Percentiles rank a stretch among this genome's conserved stretches.
phyloP scores from a whole-genome alignment of 2,329 filamentous ascomycete species.

The Zalaria obscura region DNA sequence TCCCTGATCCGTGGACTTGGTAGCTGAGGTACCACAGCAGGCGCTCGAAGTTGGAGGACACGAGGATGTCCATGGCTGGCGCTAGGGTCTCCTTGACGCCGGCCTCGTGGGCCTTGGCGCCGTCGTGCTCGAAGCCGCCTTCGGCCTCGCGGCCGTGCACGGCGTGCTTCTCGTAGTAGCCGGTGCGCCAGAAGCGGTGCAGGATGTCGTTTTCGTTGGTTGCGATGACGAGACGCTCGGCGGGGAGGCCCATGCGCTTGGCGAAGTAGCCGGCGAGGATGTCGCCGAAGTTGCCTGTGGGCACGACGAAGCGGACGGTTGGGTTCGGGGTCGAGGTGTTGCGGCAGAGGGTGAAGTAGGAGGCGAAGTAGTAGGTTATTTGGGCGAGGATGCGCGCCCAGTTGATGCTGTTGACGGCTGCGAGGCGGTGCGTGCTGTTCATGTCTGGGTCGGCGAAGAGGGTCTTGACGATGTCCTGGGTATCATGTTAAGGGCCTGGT shows the following conservation, averaged over 20 bases:
- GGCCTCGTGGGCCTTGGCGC: conserved; percentile 46
- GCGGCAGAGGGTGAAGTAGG: conserved; percentile 69
- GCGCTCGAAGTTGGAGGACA: conserved; percentile 92
- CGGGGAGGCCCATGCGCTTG: conserved; percentile 73
- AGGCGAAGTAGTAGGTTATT: conserved; percentile 92
- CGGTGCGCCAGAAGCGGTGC: conserved; percentile 84
- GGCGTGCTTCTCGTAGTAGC: conserved; percentile 76
- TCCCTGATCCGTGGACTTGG: conserved; percentile 39
- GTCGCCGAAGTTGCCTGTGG: conserved; percentile 93
- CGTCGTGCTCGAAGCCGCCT: conserved; percentile 40
- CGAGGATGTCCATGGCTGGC: conserved; percentile 95
- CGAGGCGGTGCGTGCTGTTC: conserved; percentile 71
- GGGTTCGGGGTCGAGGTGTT: conserved; percentile 48
- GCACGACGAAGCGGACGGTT: conserved; percentile 72
- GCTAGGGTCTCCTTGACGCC: conserved; percentile 84
- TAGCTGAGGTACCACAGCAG: conserved; percentile 87
- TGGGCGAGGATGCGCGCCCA: conserved; percentile 91
- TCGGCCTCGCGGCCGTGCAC: conserved; percentile 42
- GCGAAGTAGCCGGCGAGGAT: conserved; percentile 91
- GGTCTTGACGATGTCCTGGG: conserved; percentile 77
- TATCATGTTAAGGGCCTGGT: background rate
- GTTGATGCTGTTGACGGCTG: conserved; percentile 94
- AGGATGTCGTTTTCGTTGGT: conserved; percentile 98
- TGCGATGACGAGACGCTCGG: conserved; percentile 78
- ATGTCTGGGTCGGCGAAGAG: conserved; percentile 76